A percentile compares a stretch with the other conserved stretches of the same genome.
These are phyloP conservation scores for Didymella pomorum DNA, from an alignment of 2,329 filamentous ascomycete genomes.

Conservation along the genomic window DNA sequence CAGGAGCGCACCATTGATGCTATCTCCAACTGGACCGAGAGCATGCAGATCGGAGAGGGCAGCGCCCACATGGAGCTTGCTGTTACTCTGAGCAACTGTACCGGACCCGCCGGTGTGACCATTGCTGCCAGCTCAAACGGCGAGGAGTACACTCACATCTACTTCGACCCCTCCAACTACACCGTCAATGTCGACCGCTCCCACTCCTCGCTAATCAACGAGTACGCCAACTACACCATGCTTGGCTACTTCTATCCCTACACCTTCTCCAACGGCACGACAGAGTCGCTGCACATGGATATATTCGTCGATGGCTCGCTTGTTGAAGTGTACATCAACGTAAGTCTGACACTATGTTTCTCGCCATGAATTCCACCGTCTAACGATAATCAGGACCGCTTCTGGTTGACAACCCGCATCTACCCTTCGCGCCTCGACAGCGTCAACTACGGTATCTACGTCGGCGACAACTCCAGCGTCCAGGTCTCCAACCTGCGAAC, in stretches of 20 bases:
- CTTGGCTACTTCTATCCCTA: slow-evolving; percentile 58
- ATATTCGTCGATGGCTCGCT: slow-evolving; percentile 59
- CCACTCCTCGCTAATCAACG: slow-evolving; percentile 53
- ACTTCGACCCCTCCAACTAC: slow-evolving; percentile 56
- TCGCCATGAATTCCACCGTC: background rate
- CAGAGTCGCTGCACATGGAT: slow-evolving; percentile 54
- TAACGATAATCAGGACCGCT: slow-evolving; percentile 43
- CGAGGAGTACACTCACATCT: slow-evolving; percentile 56
- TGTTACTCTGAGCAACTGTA: slow-evolving; percentile 50
- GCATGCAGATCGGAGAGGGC: slow-evolving; percentile 38
- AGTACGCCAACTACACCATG: slow-evolving; percentile 56
- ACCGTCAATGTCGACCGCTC: slow-evolving; percentile 57
- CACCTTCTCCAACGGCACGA: slow-evolving; percentile 45
- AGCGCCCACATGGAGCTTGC: slow-evolving; percentile 54
- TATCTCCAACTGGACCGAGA: slow-evolving; percentile 27
- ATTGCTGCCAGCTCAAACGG: slow-evolving; percentile 55
- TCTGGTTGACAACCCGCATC: slow-evolving; percentile 54
- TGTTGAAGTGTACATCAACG: slow-evolving; percentile 58
- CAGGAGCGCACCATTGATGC: slow-evolving; percentile 30
- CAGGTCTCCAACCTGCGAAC: slow-evolving; percentile 48
- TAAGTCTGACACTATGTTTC: slow-evolving; percentile 21
- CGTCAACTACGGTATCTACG: slow-evolving; percentile 54
- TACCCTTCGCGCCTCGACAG: slow-evolving; percentile 57
- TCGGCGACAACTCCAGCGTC: slow-evolving; percentile 49
- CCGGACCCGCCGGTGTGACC: slow-evolving; percentile 53